Percentiles rank a stretch among this genome's conserved stretches.
Evolutionary conservation across 2,329 filamentous ascomycete genomes (phyloP).

Genomic region (Diaporthe amygdali): DNA sequence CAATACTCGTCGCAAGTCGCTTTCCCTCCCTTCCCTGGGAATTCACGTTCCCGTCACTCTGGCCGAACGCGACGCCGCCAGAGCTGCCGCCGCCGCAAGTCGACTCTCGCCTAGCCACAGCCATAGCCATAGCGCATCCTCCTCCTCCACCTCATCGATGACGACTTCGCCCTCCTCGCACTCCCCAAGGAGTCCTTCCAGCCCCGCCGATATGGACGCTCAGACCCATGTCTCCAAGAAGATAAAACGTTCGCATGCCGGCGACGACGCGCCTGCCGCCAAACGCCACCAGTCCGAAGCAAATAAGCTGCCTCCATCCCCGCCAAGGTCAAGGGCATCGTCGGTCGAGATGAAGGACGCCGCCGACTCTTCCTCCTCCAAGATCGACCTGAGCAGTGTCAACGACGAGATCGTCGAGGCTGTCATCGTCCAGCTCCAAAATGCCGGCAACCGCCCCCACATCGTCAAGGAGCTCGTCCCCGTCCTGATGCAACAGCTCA

Average conservation of each 20-base stretch:
- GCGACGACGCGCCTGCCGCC: conserved; percentile 41
- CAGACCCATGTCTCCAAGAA: conserved; percentile 62
- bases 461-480: conserved; percentile 91
- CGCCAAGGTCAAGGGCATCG: conserved; percentile 47
- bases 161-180: conserved; percentile 36
- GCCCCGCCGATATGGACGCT: conserved; percentile 19
- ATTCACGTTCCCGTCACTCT: conserved; percentile 81
- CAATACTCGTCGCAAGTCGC: conserved; percentile 94
- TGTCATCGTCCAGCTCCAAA: conserved; percentile 86
- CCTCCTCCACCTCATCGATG: conserved; percentile 33
- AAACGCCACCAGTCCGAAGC: conserved; percentile 45
- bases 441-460: conserved; percentile 90
- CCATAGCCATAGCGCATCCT: conserved; percentile 31
- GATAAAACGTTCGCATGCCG: conserved; percentile 78
- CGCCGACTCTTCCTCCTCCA: conserved; percentile 43
- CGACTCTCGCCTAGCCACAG: conserved; percentile 37
- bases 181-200: conserved; percentile 25
- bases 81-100: conserved; percentile 47
- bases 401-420: conserved; percentile 95
- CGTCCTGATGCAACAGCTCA: conserved; percentile 76
- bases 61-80: conserved; percentile 61
- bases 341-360: conserved; percentile 47
- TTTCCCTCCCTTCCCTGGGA: conserved; percentile 90
- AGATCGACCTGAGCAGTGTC: conserved; percentile 81
- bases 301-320: conserved; percentile 85